Evolutionary conservation across 768 basidiomycete genomes (phyloP).

Genomic region (Mycena latifolia): DNA sequence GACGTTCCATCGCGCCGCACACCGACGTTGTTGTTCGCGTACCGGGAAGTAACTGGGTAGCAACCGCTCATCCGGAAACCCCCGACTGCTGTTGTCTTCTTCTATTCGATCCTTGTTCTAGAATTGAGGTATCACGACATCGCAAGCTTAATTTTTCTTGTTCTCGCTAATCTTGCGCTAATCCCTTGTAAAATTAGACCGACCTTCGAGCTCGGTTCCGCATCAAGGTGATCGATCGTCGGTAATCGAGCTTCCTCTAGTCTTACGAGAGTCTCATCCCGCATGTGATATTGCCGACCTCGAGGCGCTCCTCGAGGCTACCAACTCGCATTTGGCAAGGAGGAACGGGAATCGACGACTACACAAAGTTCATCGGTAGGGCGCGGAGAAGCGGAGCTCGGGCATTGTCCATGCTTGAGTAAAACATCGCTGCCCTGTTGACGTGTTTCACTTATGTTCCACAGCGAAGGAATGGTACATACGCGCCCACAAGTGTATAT

Average conservation of each 20-base stretch:
- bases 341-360: background rate
- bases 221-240: constrained; percentile 22
- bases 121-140: background rate
- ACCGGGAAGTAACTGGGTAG: constrained; percentile 4
- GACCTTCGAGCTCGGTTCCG: constrained; percentile 1
- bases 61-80: constrained; percentile 14
- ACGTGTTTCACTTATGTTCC: constrained; percentile 14
- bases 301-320: constrained; percentile 29
- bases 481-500: constrained; percentile 29
- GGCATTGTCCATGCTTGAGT: background rate
- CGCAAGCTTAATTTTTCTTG: constrained; percentile 13
- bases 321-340: constrained; percentile 23
- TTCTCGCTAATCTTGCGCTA: constrained; percentile 21
- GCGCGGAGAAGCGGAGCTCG: background rate
- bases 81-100: background rate
- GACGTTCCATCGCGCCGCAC: background rate
- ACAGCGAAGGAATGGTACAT: constrained; percentile 10
- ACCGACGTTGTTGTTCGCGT: constrained; percentile 21
- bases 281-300: constrained; percentile 17
- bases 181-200: constrained; percentile 27
- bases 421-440: background rate
- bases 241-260: background rate
- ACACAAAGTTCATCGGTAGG: constrained; percentile 16
- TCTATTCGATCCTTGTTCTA: constrained; percentile 15
- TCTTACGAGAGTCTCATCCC: constrained; percentile 16